Conservation (phyloP, 352 stramenopile genomes). For the Vaucheria bursata region DNA sequence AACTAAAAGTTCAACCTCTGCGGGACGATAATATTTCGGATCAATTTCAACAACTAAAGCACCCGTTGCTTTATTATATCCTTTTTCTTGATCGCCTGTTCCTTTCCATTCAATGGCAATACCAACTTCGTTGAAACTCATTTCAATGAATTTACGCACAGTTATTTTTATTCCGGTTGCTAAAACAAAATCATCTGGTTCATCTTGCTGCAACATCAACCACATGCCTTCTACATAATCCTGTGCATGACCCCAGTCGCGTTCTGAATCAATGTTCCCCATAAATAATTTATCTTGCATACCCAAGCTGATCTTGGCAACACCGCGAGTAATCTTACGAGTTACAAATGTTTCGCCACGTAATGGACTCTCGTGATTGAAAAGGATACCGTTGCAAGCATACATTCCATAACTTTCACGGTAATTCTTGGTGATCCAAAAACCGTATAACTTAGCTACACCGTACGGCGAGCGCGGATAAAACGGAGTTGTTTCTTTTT, state of each 20-base stretch:
- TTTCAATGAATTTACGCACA: not conserved
- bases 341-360: conserved; percentile 95
- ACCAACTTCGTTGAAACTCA: conserved; percentile 70
- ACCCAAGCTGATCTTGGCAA: conserved; percentile 80
- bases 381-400: conserved; percentile 88
- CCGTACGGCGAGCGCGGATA: not conserved
- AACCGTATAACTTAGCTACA: not conserved
- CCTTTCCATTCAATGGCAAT: conserved; percentile 83
- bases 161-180: not conserved
- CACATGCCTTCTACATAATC: not conserved
- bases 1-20: conserved; percentile 92
- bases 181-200: not conserved
- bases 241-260: conserved; percentile 39
- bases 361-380: conserved; percentile 97
- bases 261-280: conserved; percentile 90
- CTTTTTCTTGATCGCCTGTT: conserved; percentile 75
- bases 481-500: not conserved
- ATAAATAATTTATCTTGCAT: conserved; percentile 89
- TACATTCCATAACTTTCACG: conserved; percentile 64
- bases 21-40: conserved; percentile 91
- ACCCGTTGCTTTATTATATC: conserved; percentile 61
- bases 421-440: not conserved
- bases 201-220: conserved; percentile 5
- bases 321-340: conserved; percentile 90
- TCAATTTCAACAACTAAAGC: conserved; percentile 88